These are phyloP conservation scores for Penicillium macrosclerotiorum DNA, from an alignment of 495 filamentous ascomycete genomes.

Conservation along the genomic window DNA sequence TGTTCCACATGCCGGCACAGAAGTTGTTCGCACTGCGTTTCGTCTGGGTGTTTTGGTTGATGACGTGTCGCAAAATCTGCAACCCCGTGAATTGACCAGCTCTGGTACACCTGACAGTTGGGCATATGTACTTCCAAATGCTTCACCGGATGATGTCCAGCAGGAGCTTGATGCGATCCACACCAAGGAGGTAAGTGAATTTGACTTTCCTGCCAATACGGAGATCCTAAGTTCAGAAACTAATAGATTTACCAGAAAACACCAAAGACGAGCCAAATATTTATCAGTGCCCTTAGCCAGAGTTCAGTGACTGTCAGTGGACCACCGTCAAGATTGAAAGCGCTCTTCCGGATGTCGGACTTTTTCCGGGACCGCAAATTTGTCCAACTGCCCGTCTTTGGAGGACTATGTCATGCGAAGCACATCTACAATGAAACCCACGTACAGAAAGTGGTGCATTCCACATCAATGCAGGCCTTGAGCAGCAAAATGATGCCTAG, in stretches of 20 bases:
- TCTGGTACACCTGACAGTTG: not conserved
- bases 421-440: slow-evolving; percentile 2
- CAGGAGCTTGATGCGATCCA: not conserved
- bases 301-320: not conserved
- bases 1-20: not conserved
- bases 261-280: not conserved
- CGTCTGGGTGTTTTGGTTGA: not conserved
- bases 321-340: not conserved
- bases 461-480: not conserved
- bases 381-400: slow-evolving; percentile 1
- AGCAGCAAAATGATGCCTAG: not conserved
- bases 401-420: slow-evolving; percentile 6
- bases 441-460: not conserved
- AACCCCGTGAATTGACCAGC: too few species aligned
- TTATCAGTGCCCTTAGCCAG: not conserved
- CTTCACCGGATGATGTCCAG: not conserved
- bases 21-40: not conserved
- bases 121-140: not conserved
- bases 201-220: too few species aligned
- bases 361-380: not conserved
- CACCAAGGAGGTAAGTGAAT: not conserved
- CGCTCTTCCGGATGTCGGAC: not conserved
- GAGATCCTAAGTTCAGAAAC: too few species aligned
- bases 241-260: too few species aligned
- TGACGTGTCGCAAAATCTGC: not conserved